phyloP scores from a whole-genome alignment of 169 alveolate species.

The Theileria equi region DNA sequence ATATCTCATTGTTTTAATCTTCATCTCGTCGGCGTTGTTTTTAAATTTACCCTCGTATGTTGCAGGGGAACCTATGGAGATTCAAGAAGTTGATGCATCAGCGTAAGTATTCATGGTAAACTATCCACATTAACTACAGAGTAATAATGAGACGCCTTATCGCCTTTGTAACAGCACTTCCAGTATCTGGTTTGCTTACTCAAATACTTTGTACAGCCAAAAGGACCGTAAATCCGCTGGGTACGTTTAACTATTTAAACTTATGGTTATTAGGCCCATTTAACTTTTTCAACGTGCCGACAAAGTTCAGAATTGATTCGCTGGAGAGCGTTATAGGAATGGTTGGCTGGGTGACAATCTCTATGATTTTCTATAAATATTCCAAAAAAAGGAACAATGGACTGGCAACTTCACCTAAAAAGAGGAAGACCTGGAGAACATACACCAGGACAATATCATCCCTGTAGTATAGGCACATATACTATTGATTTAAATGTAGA shows the following conservation, averaged over 20 bases:
- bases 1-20: conserved; percentile 19
- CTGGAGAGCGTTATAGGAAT: conserved; percentile 29
- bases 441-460: conserved; percentile 10
- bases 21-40: conserved; percentile 21
- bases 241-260: neutral
- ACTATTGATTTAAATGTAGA: no score
- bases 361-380: conserved; percentile 14
- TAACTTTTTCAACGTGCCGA: conserved; percentile 37
- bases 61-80: conserved; percentile 43
- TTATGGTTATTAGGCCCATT: conserved; percentile 28
- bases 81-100: conserved; percentile 40
- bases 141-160: conserved; percentile 7
- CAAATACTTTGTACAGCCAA: conserved; percentile 23
- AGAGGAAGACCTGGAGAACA: conserved; percentile 19
- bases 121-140: neutral
- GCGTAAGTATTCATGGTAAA: conserved; percentile 37
- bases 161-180: conserved; percentile 22
- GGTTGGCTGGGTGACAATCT: conserved; percentile 34
- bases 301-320: conserved; percentile 24
- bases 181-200: conserved; percentile 36
- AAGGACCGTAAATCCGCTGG: conserved; percentile 30
- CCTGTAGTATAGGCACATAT: no score
- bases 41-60: conserved; percentile 38
- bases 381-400: conserved; percentile 5
- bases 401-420: neutral